phyloP scores from a whole-genome alignment of 371 early-diverging fungal genomes.

The Conidiobolus incongruus region DNA sequence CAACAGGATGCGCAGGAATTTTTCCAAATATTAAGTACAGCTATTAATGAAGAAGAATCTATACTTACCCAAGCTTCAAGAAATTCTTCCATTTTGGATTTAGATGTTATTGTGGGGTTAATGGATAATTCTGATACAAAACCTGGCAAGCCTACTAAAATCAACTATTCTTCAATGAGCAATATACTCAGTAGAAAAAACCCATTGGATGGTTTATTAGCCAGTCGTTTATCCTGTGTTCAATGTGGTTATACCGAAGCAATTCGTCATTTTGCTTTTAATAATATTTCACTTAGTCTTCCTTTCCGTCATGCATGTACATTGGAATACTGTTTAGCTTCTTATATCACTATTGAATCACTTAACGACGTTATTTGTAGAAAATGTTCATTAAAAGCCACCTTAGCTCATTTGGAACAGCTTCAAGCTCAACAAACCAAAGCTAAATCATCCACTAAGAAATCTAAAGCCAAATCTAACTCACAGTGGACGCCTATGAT shows the following conservation, averaged over 20 bases:
- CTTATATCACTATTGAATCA: conserved; percentile 43
- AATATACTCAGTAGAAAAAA: no score
- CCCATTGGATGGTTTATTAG: conserved; percentile 52
- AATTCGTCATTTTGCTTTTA: conserved; percentile 61
- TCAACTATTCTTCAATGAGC: conserved; percentile 10
- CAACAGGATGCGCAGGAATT: conserved; percentile 81
- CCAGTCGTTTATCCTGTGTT: conserved; percentile 49
- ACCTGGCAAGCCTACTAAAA: neutral
- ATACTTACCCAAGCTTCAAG: conserved; percentile 5
- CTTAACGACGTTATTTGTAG: conserved; percentile 50
- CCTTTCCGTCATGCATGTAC: conserved; percentile 30
- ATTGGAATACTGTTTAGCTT: conserved; percentile 34
- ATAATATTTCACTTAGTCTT: conserved; percentile 48
- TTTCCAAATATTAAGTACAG: conserved; percentile 63
- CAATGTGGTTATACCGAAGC: conserved; percentile 60
- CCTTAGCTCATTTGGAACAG: conserved; percentile 15
- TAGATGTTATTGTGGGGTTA: conserved; percentile 6
- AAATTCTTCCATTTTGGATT: conserved; percentile 8
- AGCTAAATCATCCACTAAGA: neutral
- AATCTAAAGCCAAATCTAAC: neutral
- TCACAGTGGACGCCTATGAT: neutral
- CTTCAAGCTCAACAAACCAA: conserved; percentile 2
- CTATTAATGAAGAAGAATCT: conserved; percentile 45
- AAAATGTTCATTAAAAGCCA: conserved; percentile 38
- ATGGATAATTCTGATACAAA: conserved; percentile 1